These are phyloP conservation scores for Collybiopsis confluens DNA, from an alignment of 768 basidiomycete genomes.

Conservation along the genomic window DNA sequence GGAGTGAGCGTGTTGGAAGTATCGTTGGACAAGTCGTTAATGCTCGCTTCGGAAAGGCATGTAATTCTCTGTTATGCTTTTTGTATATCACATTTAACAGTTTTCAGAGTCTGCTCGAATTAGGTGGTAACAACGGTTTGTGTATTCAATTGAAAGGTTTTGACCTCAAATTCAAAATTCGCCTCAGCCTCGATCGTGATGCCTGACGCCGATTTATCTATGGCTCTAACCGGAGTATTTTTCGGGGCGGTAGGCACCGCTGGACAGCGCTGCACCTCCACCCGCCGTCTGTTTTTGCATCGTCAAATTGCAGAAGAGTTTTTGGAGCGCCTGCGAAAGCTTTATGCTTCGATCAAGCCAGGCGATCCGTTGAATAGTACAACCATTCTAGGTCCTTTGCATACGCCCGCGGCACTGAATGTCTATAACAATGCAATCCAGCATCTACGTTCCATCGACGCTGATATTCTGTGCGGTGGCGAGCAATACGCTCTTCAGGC, in stretches of 20 bases:
- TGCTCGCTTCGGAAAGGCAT: slow-evolving; percentile 85
- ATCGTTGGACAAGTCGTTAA: slow-evolving; percentile 86
- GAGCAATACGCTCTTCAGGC: slow-evolving; percentile 40
- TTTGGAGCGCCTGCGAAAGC: slow-evolving; percentile 64
- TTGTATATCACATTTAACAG: slow-evolving; percentile 49
- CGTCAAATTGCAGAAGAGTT: slow-evolving; percentile 72
- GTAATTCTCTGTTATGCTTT: no score
- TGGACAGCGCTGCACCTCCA: slow-evolving; percentile 85
- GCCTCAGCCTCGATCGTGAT: slow-evolving; percentile 81
- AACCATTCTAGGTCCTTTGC: slow-evolving; percentile 86
- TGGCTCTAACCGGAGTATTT: slow-evolving; percentile 87
- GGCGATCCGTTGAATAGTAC: slow-evolving; percentile 79
- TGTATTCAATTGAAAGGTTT: slow-evolving; percentile 17
- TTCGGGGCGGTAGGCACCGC: slow-evolving; percentile 88
- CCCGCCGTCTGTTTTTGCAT: slow-evolving; percentile 87
- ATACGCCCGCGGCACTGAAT: slow-evolving; percentile 63
- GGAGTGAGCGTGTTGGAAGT: slow-evolving; percentile 83
- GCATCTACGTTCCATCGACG: slow-evolving; percentile 58
- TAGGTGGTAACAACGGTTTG: slow-evolving; percentile 95
- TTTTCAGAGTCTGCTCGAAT: slow-evolving; percentile 85
- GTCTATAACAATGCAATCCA: slow-evolving; percentile 61
- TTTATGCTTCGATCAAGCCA: slow-evolving; percentile 68
- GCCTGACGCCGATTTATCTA: slow-evolving; percentile 87
- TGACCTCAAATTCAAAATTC: slow-evolving; percentile 6
- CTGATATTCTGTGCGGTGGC: slow-evolving; percentile 77